Percentiles rank a stretch among this genome's conserved stretches.
Evolutionary conservation across 192 early-diverging fungal species (phyloP).

Genomic region (Coemansia sp.): DNA sequence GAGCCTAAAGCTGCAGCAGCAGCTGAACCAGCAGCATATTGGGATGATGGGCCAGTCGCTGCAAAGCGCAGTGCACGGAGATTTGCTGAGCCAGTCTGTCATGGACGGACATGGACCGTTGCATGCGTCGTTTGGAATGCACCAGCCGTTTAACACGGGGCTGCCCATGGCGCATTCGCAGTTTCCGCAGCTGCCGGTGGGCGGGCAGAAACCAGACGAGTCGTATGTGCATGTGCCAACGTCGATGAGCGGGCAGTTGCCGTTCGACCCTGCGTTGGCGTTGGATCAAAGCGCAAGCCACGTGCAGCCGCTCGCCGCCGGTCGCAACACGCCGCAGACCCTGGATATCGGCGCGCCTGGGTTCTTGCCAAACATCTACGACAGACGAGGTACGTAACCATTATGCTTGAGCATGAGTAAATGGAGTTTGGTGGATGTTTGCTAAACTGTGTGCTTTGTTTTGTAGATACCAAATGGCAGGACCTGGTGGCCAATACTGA

Average conservation of each 20-base stretch:
- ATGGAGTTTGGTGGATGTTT: background rate
- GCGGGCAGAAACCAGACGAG: conserved; percentile 7
- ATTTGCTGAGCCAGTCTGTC: conserved; percentile 18
- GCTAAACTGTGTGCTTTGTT: background rate
- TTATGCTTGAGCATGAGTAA: background rate
- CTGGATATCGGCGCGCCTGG: conserved; percentile 7
- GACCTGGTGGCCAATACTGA: conserved; percentile 13
- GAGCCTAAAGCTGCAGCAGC: conserved; percentile 56
- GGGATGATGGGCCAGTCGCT: conserved; percentile 21
- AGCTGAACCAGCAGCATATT: conserved; percentile 55
- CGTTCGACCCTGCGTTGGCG: conserved; percentile 16
- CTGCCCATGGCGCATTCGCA: conserved; percentile 17
- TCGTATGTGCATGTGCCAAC: conserved; percentile 2
- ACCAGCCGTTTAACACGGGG: conserved; percentile 16
- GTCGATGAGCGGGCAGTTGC: conserved; percentile 16
- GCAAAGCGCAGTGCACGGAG: conserved; percentile 23
- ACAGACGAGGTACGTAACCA: conserved; percentile 25
- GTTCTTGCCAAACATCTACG: conserved; percentile 13
- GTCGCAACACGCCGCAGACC: conserved; percentile 3
- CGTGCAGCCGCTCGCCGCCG: conserved; percentile 1
- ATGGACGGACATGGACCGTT: too few relatives aligned
- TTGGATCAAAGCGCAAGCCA: conserved; percentile 12
- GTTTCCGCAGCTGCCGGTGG: conserved; percentile 13
- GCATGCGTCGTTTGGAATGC: conserved; percentile 19
- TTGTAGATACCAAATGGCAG: conserved; percentile 42